Percentiles rank a stretch among this genome's conserved stretches.
phyloP scores from a whole-genome alignment of 208 protist species.

The Acanthamoeba triangularis region DNA sequence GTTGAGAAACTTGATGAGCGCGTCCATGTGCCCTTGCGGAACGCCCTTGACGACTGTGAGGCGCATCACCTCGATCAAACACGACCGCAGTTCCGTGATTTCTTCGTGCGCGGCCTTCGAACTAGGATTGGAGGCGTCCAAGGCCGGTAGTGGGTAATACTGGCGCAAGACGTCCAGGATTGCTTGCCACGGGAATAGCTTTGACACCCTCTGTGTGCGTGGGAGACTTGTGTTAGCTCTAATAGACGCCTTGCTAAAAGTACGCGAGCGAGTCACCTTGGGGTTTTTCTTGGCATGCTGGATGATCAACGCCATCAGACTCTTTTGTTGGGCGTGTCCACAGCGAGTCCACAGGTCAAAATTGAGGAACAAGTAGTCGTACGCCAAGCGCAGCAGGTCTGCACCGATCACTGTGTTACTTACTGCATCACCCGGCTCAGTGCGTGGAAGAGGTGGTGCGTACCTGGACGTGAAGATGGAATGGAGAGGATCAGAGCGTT shows the following conservation, averaged over 20 bases:
- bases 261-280: neutral
- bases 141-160: neutral
- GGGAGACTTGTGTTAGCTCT: no score
- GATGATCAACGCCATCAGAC: conserved; percentile 27
- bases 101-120: conserved; percentile 14
- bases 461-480: neutral
- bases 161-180: conserved; percentile 41
- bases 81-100: conserved; percentile 12
- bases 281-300: conserved; percentile 66
- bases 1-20: conserved; percentile 39
- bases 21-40: conserved; percentile 29
- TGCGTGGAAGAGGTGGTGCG: neutral
- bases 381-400: conserved; percentile 43
- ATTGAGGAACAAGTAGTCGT: conserved; percentile 49
- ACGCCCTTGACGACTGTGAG: conserved; percentile 29
- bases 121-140: neutral
- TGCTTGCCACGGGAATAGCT: conserved; percentile 18
- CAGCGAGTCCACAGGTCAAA: conserved; percentile 59
- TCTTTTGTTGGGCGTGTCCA: conserved; percentile 37
- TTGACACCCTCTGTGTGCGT: conserved; percentile 7
- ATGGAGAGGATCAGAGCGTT: conserved; percentile 47
- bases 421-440: neutral
- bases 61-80: conserved; percentile 35
- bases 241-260: neutral
- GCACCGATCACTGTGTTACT: neutral